Base-by-base conservation (phyloP, 139 green algal species). In the Microglena sp. region DNA sequence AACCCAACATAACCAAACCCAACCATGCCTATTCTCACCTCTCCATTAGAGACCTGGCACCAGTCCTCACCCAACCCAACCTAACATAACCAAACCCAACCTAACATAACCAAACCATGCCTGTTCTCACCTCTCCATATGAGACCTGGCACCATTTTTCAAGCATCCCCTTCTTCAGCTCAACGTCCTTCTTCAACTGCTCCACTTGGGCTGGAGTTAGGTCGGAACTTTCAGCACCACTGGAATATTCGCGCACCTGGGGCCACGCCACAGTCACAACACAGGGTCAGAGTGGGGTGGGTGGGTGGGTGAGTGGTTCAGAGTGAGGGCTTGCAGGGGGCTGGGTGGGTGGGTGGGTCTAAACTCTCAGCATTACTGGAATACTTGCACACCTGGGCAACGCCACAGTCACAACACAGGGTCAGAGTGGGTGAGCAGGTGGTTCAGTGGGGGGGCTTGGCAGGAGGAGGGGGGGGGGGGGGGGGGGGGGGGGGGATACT, bases 101-200 rank as follows among this genome's bases (percentile, higher is more conserved):
- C 18, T 15, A n/a, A 50, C 40, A 50, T 15, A 11, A 18, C 40
- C 11, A 50, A 50, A 11, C 11, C 40, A 50, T 50, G 18, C 40
- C 11, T 15, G 11, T 50, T 15, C 71, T 0, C 50, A 85, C 85
- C 80, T 99, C 88, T 4, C 84, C 86, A 71, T 94, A 98, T 21
- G 93, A 89, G 18, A 85, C 87, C 55, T 78, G 64, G 72, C 83
- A 93, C 94, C 94, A 99, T 27, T 87, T 57, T 50, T 89, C 79
- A 62, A 99, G 74, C 0, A 74, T 68, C 0, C 53, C 36, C 30
- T 80, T 80, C 77, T 89, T 92, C 1, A 60, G 59, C 6, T 90
- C 81, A 3, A 84, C 64, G 26, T 94, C 85, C 5, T 33, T 30
- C 45, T 82, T 75, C 64, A 96, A 67, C 24, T 69, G 31, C 15